phyloP scores from a whole-genome alignment of 2,329 filamentous ascomycete species.

The Lasiodiplodia gonubiensis region DNA sequence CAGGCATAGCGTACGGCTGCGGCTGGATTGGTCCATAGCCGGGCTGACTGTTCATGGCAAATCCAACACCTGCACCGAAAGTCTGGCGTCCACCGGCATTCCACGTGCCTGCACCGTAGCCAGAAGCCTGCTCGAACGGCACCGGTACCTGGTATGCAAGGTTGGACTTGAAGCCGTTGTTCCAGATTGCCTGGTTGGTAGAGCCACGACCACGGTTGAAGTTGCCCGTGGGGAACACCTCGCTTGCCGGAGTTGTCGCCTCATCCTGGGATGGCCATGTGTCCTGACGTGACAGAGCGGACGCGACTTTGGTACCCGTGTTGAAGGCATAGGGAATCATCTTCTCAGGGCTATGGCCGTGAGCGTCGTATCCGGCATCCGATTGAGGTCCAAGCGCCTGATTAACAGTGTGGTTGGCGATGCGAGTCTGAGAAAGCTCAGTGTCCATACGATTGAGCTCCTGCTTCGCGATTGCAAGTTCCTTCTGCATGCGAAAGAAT shows the following conservation, averaged over 20 bases:
- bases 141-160: constrained; percentile 12
- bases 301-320: constrained; percentile 45
- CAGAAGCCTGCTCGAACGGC: background rate
- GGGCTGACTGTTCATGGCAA: background rate
- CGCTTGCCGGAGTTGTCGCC: constrained; percentile 62
- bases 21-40: constrained; percentile 16
- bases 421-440: constrained; percentile 70
- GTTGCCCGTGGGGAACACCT: constrained; percentile 57
- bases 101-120: constrained; percentile 3
- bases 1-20: constrained; percentile 17
- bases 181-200: constrained; percentile 64
- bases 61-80: constrained; percentile 14
- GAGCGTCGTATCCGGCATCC: constrained; percentile 56
- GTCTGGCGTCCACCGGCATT: constrained; percentile 16
- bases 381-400: constrained; percentile 58
- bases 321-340: constrained; percentile 60
- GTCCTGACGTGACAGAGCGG: constrained; percentile 52
- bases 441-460: constrained; percentile 74
- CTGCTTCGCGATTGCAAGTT: constrained; percentile 73
- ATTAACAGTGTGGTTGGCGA: constrained; percentile 64
- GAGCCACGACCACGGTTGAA: constrained; percentile 48
- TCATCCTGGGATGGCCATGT: constrained; percentile 63
- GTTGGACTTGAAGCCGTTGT: constrained; percentile 34
- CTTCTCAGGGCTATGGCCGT: constrained; percentile 54
- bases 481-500: constrained; percentile 69